phyloP scores from a whole-genome alignment of 1,284 basidiomycete species.

The Tetrapyrgos nigripes region DNA sequence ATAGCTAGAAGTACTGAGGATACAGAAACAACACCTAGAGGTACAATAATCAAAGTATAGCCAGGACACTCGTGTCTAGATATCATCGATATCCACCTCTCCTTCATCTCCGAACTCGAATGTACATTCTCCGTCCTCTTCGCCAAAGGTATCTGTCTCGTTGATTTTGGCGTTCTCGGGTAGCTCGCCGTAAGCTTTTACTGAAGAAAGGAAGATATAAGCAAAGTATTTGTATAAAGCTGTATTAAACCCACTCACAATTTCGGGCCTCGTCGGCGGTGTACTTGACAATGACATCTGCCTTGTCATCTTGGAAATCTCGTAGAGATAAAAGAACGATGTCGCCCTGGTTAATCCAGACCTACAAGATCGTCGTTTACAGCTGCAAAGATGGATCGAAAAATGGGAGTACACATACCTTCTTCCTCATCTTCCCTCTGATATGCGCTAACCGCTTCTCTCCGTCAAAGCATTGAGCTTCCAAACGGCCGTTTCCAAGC shows the following conservation, averaged over 20 bases:
- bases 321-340: conserved; percentile 96
- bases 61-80: conserved; percentile 44
- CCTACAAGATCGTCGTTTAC: conserved; percentile 53
- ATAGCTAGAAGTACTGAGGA: not conserved
- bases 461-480: conserved; percentile 98
- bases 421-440: conserved; percentile 99
- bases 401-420: conserved; percentile 61
- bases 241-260: conserved; percentile 47
- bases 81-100: conserved; percentile 84
- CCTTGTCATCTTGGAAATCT: conserved; percentile 99
- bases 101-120: conserved; percentile 91
- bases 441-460: conserved; percentile 98
- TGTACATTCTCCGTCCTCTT: conserved; percentile 89
- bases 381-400: not conserved
- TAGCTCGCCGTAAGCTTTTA: conserved; percentile 97
- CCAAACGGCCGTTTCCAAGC: conserved; percentile 97
- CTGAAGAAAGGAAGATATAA: conserved; percentile 38
- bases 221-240: conserved; percentile 4
- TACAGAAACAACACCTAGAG: not conserved
- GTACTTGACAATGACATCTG: conserved; percentile 99
- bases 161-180: conserved; percentile 99
- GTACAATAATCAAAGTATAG: conserved; percentile 1
- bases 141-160: conserved; percentile 93
- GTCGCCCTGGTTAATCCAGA: conserved; percentile 99
- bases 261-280: conserved; percentile 94